A percentile compares a stretch with the other conserved stretches of the same genome.
phyloP scores from a whole-genome alignment of 2,329 filamentous ascomycete species.

The Claviceps monticola region DNA sequence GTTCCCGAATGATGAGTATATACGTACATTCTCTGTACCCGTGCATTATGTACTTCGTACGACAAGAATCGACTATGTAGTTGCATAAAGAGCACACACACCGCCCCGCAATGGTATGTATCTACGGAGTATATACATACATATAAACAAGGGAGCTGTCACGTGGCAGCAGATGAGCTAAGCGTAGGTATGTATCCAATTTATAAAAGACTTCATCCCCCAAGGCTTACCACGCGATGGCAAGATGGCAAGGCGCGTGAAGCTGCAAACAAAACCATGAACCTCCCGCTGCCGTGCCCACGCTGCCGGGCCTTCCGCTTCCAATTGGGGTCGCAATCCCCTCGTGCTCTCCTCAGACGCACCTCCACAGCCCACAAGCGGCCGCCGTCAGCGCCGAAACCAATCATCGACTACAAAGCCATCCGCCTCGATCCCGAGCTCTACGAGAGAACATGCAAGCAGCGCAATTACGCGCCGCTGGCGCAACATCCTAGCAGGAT shows the following conservation, averaged over 20 bases:
- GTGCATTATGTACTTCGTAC: not conserved
- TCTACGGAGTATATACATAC: too few relatives aligned
- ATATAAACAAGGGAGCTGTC: too few relatives aligned
- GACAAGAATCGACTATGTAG: conserved; percentile 3
- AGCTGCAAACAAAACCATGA: conserved; percentile 12
- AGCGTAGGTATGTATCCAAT: too few relatives aligned
- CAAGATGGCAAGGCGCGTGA: too few relatives aligned
- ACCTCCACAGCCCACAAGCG: conserved; percentile 24
- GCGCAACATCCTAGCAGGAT: conserved; percentile 43
- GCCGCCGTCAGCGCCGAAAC: conserved; percentile 63
- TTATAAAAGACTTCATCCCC: too few relatives aligned
- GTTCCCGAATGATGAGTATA: too few relatives aligned
- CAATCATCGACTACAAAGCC: conserved; percentile 70
- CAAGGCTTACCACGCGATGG: too few relatives aligned
- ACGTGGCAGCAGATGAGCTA: too few relatives aligned
- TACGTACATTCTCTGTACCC: not conserved
- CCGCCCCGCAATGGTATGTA: too few relatives aligned
- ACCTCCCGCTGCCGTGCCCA: conserved; percentile 15
- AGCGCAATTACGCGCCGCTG: conserved; percentile 63
- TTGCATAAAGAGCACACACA: conserved; percentile 1
- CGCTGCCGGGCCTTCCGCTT: conserved; percentile 9
- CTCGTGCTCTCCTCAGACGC: conserved; percentile 7
- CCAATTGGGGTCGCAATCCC: not conserved
- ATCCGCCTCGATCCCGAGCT: conserved; percentile 75
- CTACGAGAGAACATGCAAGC: conserved; percentile 69